phyloP scores from a whole-genome alignment of 495 filamentous ascomycete species.

The Cladorrhinum samala region DNA sequence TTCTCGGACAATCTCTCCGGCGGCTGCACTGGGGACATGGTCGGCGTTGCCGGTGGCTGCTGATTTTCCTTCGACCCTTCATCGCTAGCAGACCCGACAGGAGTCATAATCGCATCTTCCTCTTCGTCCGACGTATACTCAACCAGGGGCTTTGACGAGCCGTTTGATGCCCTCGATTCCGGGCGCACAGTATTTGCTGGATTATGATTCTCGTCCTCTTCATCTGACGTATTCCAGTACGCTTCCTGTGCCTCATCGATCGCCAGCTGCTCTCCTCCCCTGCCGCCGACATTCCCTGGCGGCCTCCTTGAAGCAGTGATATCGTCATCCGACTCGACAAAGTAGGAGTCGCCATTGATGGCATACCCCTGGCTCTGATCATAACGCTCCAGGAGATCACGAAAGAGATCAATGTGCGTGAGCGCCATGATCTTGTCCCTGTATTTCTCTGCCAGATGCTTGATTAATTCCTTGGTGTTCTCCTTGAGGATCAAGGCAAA shows the following conservation, averaged over 20 bases:
- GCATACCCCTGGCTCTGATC: constrained; percentile 73
- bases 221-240: constrained; percentile 91
- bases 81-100: constrained; percentile 29
- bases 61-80: constrained; percentile 51
- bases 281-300: constrained; percentile 60
- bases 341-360: constrained; percentile 48
- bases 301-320: constrained; percentile 33
- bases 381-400: constrained; percentile 65
- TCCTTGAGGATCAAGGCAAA: constrained; percentile 89
- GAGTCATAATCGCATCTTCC: constrained; percentile 40
- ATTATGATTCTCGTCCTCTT: constrained; percentile 59
- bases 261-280: constrained; percentile 57
- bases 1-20: constrained; percentile 85
- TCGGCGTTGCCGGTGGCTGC: constrained; percentile 8
- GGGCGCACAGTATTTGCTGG: constrained; percentile 25
- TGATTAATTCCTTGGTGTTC: constrained; percentile 72
- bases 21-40: constrained; percentile 34
- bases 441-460: constrained; percentile 83
- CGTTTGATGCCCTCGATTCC: constrained; percentile 9
- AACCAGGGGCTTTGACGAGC: constrained; percentile 67
- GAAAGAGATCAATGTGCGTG: constrained; percentile 82
- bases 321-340: constrained; percentile 44
- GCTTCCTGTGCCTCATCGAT: constrained; percentile 85
- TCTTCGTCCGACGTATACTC: constrained; percentile 90
- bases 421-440: constrained; percentile 74